Percentiles rank a stretch among this genome's conserved stretches.
Evolutionary conservation across 306 rosid species (phyloP).

Genomic region (Pueraria montana): DNA sequence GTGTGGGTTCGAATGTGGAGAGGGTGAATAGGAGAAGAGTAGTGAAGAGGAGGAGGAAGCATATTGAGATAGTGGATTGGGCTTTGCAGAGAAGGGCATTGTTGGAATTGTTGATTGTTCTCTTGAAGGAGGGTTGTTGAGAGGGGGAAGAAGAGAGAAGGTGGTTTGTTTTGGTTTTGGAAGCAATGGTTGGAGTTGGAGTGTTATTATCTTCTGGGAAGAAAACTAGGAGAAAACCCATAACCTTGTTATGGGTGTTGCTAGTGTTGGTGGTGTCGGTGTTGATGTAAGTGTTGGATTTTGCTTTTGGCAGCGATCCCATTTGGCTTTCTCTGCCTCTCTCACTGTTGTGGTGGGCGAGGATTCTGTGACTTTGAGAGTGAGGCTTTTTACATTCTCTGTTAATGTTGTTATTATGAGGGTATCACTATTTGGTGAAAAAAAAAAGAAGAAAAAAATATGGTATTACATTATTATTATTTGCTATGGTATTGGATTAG

Average conservation of each 20-base stretch:
- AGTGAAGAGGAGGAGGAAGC: constrained; percentile 72
- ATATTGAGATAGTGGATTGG: constrained; percentile 80
- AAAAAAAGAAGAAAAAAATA: too few species aligned
- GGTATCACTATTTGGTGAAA: too few species aligned
- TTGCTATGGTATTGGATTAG: too few species aligned
- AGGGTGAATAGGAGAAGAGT: constrained; percentile 90
- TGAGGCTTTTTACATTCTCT: too few species aligned
- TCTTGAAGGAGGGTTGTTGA: neutral
- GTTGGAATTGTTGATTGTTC: neutral
- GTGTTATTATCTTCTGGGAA: constrained; percentile 64
- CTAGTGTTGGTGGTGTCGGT: too few species aligned
- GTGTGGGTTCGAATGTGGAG: constrained; percentile 64
- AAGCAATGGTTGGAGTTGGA: constrained; percentile 37
- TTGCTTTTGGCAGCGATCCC: constrained; percentile 47
- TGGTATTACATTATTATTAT: too few species aligned
- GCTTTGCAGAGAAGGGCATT: constrained; percentile 59
- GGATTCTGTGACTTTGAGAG: neutral
- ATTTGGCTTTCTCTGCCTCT: neutral
- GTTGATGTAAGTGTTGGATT: neutral
- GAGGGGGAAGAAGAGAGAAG: constrained; percentile 48
- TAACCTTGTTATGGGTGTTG: constrained; percentile 43
- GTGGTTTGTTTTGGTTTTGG: constrained; percentile 16
- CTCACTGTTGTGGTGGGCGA: neutral
- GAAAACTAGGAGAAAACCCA: constrained; percentile 79
- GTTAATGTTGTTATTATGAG: too few species aligned